A percentile compares a stretch with the other conserved stretches of the same genome.
Conservation (phyloP, 2,329 filamentous ascomycete genomes). For the Aspergillus alliaceus region DNA sequence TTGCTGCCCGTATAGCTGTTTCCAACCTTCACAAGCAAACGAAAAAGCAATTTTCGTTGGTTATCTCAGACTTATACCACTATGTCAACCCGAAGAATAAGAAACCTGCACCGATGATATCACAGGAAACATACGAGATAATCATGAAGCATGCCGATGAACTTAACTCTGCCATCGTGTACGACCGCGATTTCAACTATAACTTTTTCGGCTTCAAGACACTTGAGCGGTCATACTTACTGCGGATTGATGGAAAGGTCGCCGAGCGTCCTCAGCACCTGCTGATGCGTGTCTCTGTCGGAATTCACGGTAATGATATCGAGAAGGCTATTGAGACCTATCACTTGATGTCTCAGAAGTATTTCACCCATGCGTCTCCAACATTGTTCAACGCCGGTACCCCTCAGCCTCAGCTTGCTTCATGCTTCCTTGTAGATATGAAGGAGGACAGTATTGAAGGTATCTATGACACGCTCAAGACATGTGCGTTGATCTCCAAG, state of each 20-base stretch:
- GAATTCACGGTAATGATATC: slow-evolving; percentile 92
- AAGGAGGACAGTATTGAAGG: slow-evolving; percentile 99
- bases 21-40: slow-evolving; percentile 99
- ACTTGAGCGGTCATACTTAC: slow-evolving; percentile 92
- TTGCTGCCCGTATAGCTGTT: slow-evolving; percentile 95
- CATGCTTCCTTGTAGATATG: slow-evolving; percentile 99
- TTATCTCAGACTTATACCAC: slow-evolving; percentile 88
- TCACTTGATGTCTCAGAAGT: slow-evolving; percentile 98
- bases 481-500: slow-evolving; percentile 99
- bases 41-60: slow-evolving; percentile 99
- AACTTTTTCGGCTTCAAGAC: slow-evolving; percentile 99
- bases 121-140: slow-evolving; percentile 82
- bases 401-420: slow-evolving; percentile 89
- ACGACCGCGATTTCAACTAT: slow-evolving; percentile 99
- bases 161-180: slow-evolving; percentile 97
- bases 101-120: slow-evolving; percentile 88
- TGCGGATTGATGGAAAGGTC: slow-evolving; percentile 93
- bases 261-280: slow-evolving; percentile 98
- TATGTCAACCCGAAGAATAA: slow-evolving; percentile 95
- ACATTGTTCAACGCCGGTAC: slow-evolving; percentile 98
- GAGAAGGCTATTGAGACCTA: slow-evolving; percentile 97
- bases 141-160: slow-evolving; percentile 97
- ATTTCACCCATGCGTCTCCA: slow-evolving; percentile 96
- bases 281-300: slow-evolving; percentile 98
- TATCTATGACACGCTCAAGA: slow-evolving; percentile 99